These are phyloP conservation scores for Aspergillus aculeatinus DNA, from an alignment of 2,329 filamentous ascomycete species.

Conservation along the genomic window DNA sequence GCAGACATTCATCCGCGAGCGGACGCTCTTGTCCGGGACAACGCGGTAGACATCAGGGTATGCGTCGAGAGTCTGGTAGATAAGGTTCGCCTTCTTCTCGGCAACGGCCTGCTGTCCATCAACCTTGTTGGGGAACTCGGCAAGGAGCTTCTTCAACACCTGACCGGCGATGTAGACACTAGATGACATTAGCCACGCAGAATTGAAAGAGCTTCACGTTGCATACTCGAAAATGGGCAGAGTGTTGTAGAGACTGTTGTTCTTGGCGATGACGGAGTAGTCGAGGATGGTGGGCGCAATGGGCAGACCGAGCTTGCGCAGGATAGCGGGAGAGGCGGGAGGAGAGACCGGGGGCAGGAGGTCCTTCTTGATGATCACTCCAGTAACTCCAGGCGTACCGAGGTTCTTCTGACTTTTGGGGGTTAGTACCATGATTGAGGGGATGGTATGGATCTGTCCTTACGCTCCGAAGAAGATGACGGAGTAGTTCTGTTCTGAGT, in stretches of 20 bases:
- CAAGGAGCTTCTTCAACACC: conserved; percentile 75
- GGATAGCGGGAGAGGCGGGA: conserved; percentile 65
- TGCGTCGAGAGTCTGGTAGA: conserved; percentile 76
- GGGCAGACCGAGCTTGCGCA: conserved; percentile 66
- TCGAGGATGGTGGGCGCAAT: conserved; percentile 69
- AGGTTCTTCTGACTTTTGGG: conserved; percentile 76
- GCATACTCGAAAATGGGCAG: conserved; percentile 71
- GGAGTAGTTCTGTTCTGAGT: conserved; percentile 53
- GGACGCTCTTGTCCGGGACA: conserved; percentile 70
- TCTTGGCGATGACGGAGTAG: conserved; percentile 83
- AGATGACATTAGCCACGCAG: neutral
- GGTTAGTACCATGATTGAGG: conserved; percentile 13
- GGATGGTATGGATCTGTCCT: neutral
- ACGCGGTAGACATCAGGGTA: conserved; percentile 72
- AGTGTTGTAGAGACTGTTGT: conserved; percentile 95
- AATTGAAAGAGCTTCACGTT: neutral
- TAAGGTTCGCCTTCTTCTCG: conserved; percentile 69
- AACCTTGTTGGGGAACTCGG: conserved; percentile 65
- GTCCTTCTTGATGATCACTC: conserved; percentile 78
- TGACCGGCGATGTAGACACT: conserved; percentile 88
- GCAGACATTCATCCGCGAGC: conserved; percentile 94
- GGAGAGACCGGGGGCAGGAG: conserved; percentile 67
- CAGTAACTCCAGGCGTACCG: conserved; percentile 79
- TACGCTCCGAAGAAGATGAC: conserved; percentile 70
- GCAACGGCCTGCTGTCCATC: conserved; percentile 73